Evolutionary conservation across 1,139 yeast species (phyloP), one percentile per base, ranked within the genome.

Genomic region (Yamadazyma diospyri): DNA sequence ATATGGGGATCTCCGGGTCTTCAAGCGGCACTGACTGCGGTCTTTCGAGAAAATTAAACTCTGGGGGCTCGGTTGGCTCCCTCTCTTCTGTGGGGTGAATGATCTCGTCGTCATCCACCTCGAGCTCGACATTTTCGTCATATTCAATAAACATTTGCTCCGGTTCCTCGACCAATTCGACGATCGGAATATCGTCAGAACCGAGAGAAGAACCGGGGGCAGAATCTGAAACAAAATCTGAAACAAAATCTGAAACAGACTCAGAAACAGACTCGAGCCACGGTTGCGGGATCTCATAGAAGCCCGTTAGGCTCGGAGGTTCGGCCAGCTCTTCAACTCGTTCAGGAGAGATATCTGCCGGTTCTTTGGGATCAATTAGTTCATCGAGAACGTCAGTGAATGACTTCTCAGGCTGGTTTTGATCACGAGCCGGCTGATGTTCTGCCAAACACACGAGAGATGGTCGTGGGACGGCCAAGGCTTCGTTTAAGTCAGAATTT

Each of bases 31-130:
- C 33, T 20, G 23, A 20, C 16, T 30, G 25, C 9, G 24, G 19
- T 9, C 16, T 14, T 24, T 28, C 29, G 16, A 10, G n/a, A 4
- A 12, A 23, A n/a, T 3, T 5, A 6, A 12, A 22, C 4, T 21
- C 18, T 4, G 19, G 25, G 2, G 20, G 23, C 14, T 28, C 29
- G 2, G 22, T 10, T 5, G 43, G 41, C 30, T 40, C 45, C n/a
- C n/a, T 15, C 11, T 35, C 38, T 4, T 22, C 28, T 3, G 45
- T 33, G 2, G 39, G 42, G 21, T 35, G 37, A 4, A 43, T 30
- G 6, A 40, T 37, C 12, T 34, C 34, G 3, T 23, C 17, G 3
- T 33, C 39, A 9, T 31, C 27, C 4, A 41, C 8, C 17, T 34
- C 28, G 4, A 41, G 14, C 16, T 30, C 41, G 2, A 23, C 38